Percentiles rank a stretch among this genome's conserved stretches.
These are phyloP conservation scores for Lasiosphaeria miniovina DNA, from an alignment of 495 filamentous ascomycete species.

Conservation along the genomic window DNA sequence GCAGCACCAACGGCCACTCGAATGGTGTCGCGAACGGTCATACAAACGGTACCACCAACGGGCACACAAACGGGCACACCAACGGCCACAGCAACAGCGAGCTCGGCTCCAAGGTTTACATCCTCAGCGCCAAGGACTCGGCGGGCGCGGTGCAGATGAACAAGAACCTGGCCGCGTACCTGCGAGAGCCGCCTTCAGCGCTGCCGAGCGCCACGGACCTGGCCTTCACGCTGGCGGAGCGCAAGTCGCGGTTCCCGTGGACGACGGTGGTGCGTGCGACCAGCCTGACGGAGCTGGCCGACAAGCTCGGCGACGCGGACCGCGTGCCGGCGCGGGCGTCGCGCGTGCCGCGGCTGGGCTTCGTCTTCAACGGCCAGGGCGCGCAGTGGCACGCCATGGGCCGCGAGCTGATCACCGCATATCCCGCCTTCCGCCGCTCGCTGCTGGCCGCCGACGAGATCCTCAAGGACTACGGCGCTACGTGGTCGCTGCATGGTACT, in stretches of 20 bases:
- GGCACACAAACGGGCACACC: too few species aligned
- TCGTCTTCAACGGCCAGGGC: conserved; percentile 37
- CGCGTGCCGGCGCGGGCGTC: too few species aligned
- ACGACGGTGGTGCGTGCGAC: background rate
- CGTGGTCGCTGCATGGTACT: background rate
- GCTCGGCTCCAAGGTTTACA: background rate
- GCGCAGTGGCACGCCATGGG: conserved; percentile 10
- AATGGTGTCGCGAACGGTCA: background rate
- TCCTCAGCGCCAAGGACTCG: conserved; percentile 2
- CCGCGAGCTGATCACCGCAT: conserved; percentile 26
- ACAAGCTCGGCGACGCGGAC: background rate
- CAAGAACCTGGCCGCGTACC: background rate
- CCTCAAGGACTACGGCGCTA: background rate
- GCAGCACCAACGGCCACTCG: too few species aligned
- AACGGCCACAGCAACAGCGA: too few species aligned
- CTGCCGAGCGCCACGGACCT: background rate
- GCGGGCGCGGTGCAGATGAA: background rate
- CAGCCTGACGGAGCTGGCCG: background rate
- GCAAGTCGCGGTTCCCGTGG: conserved; percentile 1
- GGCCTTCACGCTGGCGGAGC: conserved; percentile 2
- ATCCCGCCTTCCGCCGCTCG: conserved; percentile 14
- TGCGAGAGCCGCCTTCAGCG: background rate
- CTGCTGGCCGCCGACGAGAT: background rate
- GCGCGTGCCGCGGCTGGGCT: conserved; percentile 17
- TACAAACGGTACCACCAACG: background rate